Evolutionary conservation across 2,329 filamentous ascomycete species (phyloP), one percentile per base, ranked within the genome.

Genomic region (Paracoccidioides brasiliensis): DNA sequence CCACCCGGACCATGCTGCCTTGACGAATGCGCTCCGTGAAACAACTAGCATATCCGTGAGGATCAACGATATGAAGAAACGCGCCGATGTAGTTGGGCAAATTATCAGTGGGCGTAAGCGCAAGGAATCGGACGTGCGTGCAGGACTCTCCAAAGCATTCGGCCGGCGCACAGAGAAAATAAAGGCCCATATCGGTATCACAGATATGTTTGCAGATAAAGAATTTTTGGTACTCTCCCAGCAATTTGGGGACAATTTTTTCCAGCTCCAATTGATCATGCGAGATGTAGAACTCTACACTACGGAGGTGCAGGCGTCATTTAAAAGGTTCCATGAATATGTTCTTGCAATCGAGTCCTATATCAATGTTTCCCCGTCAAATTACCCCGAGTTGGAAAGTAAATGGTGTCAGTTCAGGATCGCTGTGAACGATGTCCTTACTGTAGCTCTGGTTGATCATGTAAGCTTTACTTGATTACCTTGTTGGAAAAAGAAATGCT

Each of bases 41-140:
- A 74, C 82, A 35, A 79, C 78, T 6, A 77, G 75, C 55, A 78
- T 84, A 60, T 79, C 80, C 35, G 74, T 78, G 42, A 78, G 81
- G 46, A 97, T 97, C 69, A 95, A 98, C 72, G 90, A 94, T 67
- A 84, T 90, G 55, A 97, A 96, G 74, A 94, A 91, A 73, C 90
- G 94, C 54, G 90, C 91, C 57, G 89, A 96, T 69, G 81, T 95
- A 49, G 88, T 97, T 30, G 90, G 89, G 3, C 86, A 94, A 70
- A 90, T 94, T 56, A 88, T 96, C 35, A 80, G 69, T 44, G 78
- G 85, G 56, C 80, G 88, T 56, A 91, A 91, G 68, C 83, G 87
- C 61, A 94, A 94, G 66, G 88, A 95, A 62, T 91, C 88, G 0
- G 89, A 95, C 68, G 85, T 93, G 59, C 84, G 87, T 57, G 80